Conservation (phyloP, 2,329 filamentous ascomycete species). For the Monosporascus cannonballus region DNA sequence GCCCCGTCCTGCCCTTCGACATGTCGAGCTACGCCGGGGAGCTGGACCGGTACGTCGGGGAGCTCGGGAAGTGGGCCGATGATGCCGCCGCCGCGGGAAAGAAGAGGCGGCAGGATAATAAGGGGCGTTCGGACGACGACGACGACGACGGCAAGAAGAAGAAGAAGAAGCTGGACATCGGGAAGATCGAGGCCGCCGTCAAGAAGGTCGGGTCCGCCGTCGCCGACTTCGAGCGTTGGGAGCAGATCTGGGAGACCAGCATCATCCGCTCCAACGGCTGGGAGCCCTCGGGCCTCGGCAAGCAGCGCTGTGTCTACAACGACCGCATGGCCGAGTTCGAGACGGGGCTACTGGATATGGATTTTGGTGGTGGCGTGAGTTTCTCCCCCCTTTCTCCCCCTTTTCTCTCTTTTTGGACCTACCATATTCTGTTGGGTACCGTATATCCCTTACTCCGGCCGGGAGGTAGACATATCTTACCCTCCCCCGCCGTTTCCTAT, state of each 20-base stretch:
- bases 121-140: not conserved
- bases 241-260: conserved; percentile 66
- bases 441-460: not conserved
- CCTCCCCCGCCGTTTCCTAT: conserved; percentile 1
- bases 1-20: conserved; percentile 77
- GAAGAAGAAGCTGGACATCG: conserved; percentile 45
- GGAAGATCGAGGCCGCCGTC: conserved; percentile 53
- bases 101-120: conserved; percentile 33
- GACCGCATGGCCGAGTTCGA: conserved; percentile 76
- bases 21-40: conserved; percentile 64
- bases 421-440: not conserved
- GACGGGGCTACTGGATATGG: conserved; percentile 71
- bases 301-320: conserved; percentile 71
- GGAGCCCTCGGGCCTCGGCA: conserved; percentile 63
- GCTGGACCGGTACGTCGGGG: conserved; percentile 58
- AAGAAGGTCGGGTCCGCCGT: conserved; percentile 54
- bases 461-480: conserved; percentile 56
- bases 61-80: conserved; percentile 60
- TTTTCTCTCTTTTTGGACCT: not conserved
- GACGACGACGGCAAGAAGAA: not conserved
- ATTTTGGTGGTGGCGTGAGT: conserved; percentile 67
- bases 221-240: conserved; percentile 67
- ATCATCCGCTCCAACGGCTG: conserved; percentile 68
- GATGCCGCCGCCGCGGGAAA: conserved; percentile 40
- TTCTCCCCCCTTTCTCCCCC: conserved; percentile 3